Base-by-base conservation (phyloP, 495 filamentous ascomycete species). In the Terfezia boudieri region DNA sequence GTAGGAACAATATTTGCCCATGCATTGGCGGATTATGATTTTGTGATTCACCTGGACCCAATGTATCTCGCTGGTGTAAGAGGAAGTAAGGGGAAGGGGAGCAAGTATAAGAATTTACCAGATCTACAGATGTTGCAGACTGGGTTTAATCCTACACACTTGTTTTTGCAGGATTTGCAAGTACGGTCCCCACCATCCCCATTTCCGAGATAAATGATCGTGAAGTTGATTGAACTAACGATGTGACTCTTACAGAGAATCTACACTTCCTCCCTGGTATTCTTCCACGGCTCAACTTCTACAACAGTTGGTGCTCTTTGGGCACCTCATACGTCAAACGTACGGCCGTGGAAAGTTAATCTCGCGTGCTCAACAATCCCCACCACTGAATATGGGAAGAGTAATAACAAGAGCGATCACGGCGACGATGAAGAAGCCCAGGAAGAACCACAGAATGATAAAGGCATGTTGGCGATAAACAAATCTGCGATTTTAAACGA, bases 101-200 rank as follows among this genome's bases (percentile, higher is more conserved):
- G 60, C 8, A 74, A 72, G 55, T 94, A 77, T 70, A 92, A 93
- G 69, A 93, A 94, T 60, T 66, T 94, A n/a, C 60, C 72, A 12
- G 64, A 63, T 26, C 43, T 55, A 32, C 50, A 53, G 53, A 58
- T 59, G 36, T 54, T 55, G 43, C 58, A 56, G 51, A 43, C 65
- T 37, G 52, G 50, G 20, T 54, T 64, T 52, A 32, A 64, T 26
- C 54, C 59, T 50, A 2, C 26, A 32, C 4, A 7, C 7, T 32
- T 32, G 26, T 32, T 32, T 32, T 32, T 32, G 7, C 26, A 32
- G 26, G 26, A 32, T 32, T 32, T 32, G 7, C 26, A 32, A 32
- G 26, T 32, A 32, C 4, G 26, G 4, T 32, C 7, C 26, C 26
- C 1, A 32, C 26, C 26, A 32, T 32, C 26, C 26, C 26, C 26